Percentiles rank a stretch among this genome's conserved stretches.
phyloP scores from a whole-genome alignment of 345 rosid species.

The Salix brachista region DNA sequence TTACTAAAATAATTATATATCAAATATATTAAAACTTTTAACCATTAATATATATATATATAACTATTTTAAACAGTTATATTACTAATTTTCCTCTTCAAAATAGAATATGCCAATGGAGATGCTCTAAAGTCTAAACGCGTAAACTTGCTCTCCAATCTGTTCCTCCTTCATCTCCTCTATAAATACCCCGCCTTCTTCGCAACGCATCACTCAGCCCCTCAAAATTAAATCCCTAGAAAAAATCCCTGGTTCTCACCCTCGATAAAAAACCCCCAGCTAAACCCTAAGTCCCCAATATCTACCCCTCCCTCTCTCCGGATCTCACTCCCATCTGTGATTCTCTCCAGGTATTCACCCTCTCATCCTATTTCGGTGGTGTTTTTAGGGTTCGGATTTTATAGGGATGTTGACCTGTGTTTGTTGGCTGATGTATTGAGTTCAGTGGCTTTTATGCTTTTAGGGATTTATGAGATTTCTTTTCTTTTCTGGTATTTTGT shows the following conservation, averaged over 20 bases:
- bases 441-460: neutral
- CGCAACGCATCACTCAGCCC: neutral
- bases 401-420: neutral
- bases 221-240: neutral
- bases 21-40: too few relatives aligned
- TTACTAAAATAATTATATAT: too few relatives aligned
- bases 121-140: neutral
- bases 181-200: neutral
- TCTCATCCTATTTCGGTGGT: neutral
- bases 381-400: neutral
- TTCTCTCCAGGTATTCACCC: neutral
- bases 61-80: too few relatives aligned
- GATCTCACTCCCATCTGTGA: neutral
- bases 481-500: neutral
- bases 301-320: neutral
- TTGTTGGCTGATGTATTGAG: neutral
- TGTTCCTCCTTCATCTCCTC: neutral
- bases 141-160: neutral
- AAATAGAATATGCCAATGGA: too few relatives aligned
- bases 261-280: neutral
- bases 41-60: too few relatives aligned
- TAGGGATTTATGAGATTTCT: neutral
- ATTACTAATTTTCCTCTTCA: too few relatives aligned
- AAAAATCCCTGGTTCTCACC: neutral
- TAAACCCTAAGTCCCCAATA: neutral